phyloP scores from a whole-genome alignment of 169 alveolate genomes.

The Blepharisma undulans region DNA sequence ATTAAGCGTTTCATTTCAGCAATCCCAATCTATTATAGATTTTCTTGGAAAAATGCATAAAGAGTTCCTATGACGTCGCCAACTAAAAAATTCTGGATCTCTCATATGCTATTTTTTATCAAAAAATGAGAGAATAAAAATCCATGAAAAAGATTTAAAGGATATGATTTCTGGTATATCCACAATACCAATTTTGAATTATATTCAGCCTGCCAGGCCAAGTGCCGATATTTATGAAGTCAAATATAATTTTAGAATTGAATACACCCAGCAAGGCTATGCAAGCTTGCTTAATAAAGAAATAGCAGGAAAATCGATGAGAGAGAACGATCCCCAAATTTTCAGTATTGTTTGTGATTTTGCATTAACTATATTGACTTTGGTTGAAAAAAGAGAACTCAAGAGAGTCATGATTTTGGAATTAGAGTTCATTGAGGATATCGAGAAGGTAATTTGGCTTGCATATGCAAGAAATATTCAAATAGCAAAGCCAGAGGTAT shows the following conservation, averaged over 20 bases:
- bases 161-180: neutral
- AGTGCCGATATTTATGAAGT: neutral
- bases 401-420: constrained; percentile 32
- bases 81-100: neutral
- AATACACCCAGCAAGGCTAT: neutral
- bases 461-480: neutral
- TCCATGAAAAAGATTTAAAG: neutral
- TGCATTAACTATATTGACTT: neutral
- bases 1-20: neutral
- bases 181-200: neutral
- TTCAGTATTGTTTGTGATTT: neutral
- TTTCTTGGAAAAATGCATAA: neutral
- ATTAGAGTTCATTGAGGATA: constrained; percentile 21
- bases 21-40: neutral
- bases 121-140: neutral
- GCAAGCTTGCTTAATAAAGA: neutral
- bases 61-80: neutral
- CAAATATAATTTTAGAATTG: neutral
- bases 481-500: constrained; percentile 16
- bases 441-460: neutral
- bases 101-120: neutral
- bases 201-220: constrained; percentile 7
- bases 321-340: neutral
- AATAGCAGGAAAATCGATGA: neutral
- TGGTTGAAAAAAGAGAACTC: neutral